Conservation (phyloP, 2,329 filamentous ascomycete species). For the Fusarium mangiferae region DNA sequence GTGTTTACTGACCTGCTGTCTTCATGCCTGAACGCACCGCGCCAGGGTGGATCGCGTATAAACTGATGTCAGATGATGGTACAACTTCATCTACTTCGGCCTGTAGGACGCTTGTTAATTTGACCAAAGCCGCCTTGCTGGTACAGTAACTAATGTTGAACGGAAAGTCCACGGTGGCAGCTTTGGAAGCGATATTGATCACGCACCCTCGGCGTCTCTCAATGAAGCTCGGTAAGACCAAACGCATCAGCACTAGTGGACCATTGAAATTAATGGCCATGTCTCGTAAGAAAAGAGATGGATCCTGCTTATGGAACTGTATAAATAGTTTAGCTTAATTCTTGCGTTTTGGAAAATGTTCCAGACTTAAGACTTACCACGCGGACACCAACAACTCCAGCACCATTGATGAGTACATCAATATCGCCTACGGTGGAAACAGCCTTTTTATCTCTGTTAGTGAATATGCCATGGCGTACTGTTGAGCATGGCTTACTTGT, state of each 20-base stretch:
- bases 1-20: background rate
- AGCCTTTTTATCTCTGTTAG: fast-evolving
- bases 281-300: background rate
- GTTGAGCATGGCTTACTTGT: background rate
- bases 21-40: background rate
- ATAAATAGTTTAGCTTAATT: fast-evolving
- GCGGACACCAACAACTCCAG: background rate
- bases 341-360: fast-evolving
- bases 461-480: fast-evolving
- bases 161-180: background rate
- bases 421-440: fast-evolving
- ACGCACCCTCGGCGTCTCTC: background rate
- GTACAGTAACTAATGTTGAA: background rate
- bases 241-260: background rate
- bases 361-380: background rate
- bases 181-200: background rate
- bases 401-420: background rate
- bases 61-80: background rate
- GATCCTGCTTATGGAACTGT: background rate
- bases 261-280: background rate
- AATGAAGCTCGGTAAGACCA: background rate
- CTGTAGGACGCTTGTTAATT: background rate
- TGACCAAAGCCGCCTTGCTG: background rate
- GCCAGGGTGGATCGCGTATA: background rate
- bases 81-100: background rate